phyloP scores from a whole-genome alignment of 805 yeast genomes.

The Candida wancherniae region DNA sequence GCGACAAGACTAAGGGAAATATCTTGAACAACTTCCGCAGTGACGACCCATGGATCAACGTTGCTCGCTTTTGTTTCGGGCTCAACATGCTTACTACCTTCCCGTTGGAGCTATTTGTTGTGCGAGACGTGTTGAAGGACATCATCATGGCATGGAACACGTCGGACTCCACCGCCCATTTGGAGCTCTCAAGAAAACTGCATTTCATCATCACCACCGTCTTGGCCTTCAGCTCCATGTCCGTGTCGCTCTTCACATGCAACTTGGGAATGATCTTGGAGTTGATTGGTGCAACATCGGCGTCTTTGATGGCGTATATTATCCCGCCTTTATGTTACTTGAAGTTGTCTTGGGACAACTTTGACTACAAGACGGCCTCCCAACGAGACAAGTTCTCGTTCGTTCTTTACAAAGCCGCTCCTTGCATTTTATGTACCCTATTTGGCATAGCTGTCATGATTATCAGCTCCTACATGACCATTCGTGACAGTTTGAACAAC shows the following conservation, averaged over 20 bases:
- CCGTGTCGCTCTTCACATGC: constrained; percentile 73
- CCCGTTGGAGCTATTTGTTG: constrained; percentile 86
- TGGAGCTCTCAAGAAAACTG: constrained; percentile 40
- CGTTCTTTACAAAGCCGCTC: constrained; percentile 41
- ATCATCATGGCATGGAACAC: constrained; percentile 30
- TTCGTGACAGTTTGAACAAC: constrained; percentile 38
- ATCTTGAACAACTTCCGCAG: constrained; percentile 81
- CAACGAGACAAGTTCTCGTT: constrained; percentile 24
- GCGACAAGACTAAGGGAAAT: constrained; percentile 78
- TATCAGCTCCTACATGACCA: constrained; percentile 73
- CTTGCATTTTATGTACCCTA: constrained; percentile 54
- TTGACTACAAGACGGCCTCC: constrained; percentile 27
- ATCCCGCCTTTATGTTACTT: constrained; percentile 83
- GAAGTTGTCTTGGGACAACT: constrained; percentile 49
- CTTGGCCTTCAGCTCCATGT: constrained; percentile 65
- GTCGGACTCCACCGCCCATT: constrained; percentile 25
- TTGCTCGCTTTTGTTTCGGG: constrained; percentile 89
- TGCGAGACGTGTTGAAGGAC: constrained; percentile 80
- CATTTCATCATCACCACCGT: constrained; percentile 64
- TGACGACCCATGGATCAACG: constrained; percentile 67
- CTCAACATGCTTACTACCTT: constrained; percentile 88
- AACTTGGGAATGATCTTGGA: constrained; percentile 87
- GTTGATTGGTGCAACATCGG: constrained; percentile 88
- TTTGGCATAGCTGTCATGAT: constrained; percentile 80
- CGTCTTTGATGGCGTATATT: constrained; percentile 87